These are phyloP conservation scores for Trametes versicolor DNA, from an alignment of 1,284 basidiomycete species.

Conservation along the genomic window DNA sequence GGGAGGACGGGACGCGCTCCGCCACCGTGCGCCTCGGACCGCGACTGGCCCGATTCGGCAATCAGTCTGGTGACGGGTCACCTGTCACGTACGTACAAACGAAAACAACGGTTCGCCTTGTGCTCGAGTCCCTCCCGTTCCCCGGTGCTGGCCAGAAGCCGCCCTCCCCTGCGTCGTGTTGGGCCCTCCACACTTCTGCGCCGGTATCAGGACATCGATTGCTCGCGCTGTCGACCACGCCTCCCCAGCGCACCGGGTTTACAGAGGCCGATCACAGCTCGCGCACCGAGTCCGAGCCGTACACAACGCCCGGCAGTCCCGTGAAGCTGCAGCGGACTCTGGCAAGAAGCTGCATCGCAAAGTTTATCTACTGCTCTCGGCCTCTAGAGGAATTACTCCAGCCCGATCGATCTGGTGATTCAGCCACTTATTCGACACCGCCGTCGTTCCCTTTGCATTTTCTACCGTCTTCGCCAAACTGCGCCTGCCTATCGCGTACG, in stretches of 20 bases:
- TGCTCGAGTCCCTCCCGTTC: constrained; percentile 1
- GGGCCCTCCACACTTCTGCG: background rate
- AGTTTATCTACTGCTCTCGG: constrained; percentile 22
- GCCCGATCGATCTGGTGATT: constrained; percentile 30
- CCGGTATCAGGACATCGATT: constrained; percentile 4
- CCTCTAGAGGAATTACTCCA: constrained; percentile 2
- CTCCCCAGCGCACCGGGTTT: constrained; percentile 5
- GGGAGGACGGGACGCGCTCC: constrained; percentile 23
- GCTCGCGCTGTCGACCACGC: constrained; percentile 15
- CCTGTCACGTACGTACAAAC: constrained; percentile 19
- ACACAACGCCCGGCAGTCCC: constrained; percentile 22
- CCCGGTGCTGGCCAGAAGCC: constrained; percentile 15
- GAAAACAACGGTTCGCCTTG: constrained; percentile 12
- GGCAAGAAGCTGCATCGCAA: constrained; percentile 19
- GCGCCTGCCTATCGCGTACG: background rate
- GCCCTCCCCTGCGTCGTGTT: background rate
- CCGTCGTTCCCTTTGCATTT: constrained; percentile 2
- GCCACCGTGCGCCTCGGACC: constrained; percentile 28
- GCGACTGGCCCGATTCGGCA: constrained; percentile 32
- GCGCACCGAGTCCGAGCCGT: constrained; percentile 7
- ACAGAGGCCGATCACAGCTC: constrained; percentile 25
- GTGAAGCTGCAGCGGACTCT: constrained; percentile 22
- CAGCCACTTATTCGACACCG: constrained; percentile 16
- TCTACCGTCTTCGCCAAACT: background rate
- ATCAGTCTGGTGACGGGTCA: constrained; percentile 30